phyloP scores from a whole-genome alignment of 768 basidiomycete genomes.

The Suillus subaureus region DNA sequence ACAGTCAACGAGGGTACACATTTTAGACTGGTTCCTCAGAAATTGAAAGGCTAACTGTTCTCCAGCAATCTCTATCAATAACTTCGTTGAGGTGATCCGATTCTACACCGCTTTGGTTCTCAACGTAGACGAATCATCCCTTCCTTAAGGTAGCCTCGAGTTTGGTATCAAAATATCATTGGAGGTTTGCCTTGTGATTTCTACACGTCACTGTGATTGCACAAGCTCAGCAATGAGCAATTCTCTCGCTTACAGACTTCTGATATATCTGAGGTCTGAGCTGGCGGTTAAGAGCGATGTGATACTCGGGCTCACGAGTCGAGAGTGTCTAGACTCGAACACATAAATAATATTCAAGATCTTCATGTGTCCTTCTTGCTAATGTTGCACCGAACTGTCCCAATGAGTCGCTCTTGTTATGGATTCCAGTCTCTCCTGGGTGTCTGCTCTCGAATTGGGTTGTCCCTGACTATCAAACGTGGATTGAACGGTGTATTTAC shows the following conservation, averaged over 20 bases:
- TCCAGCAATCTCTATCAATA: constrained; percentile 49
- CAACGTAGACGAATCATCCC: constrained; percentile 61
- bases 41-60: neutral
- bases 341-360: neutral
- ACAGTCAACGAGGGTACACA: constrained; percentile 71
- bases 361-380: neutral
- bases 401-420: neutral
- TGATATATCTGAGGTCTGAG: neutral
- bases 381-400: neutral
- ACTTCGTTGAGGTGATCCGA: constrained; percentile 63
- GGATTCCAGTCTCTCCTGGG: constrained; percentile 19
- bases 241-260: neutral
- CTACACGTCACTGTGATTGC: neutral
- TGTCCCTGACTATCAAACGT: neutral
- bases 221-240: neutral
- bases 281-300: neutral
- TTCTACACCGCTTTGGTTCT: constrained; percentile 69
- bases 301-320: neutral
- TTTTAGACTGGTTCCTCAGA: neutral
- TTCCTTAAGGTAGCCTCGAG: constrained; percentile 7
- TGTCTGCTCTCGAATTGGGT: constrained; percentile 21
- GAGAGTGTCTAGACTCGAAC: neutral
- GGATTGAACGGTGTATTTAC: neutral
- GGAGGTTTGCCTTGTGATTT: neutral
- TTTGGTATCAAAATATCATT: neutral